A percentile compares a stretch with the other conserved stretches of the same genome.
Conservation (phyloP, 257 asterid genomes). For the Datura wrightii region DNA sequence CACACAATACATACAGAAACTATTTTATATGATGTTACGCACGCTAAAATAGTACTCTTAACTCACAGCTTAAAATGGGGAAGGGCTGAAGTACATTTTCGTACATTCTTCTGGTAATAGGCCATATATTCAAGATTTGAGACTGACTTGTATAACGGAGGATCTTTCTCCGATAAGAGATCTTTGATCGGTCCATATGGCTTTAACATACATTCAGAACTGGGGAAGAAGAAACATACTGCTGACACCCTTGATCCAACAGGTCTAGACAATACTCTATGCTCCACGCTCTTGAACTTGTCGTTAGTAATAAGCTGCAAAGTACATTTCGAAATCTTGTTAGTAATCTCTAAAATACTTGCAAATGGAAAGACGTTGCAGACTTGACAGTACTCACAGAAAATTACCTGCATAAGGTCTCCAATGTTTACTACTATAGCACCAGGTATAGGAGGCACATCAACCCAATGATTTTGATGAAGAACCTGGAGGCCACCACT, state of each 20-base stretch:
- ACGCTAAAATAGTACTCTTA: not conserved
- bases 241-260: conserved; percentile 62
- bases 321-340: not conserved
- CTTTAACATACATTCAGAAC: conserved; percentile 45
- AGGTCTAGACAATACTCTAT: conserved; percentile 59
- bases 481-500: conserved; percentile 78
- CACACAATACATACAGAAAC: not conserved
- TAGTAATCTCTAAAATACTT: not conserved
- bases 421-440: conserved; percentile 75
- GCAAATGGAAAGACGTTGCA: not conserved
- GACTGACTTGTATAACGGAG: conserved; percentile 59
- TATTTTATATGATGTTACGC: too few species aligned
- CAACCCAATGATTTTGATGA: conserved; percentile 59
- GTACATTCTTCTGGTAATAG: conserved; percentile 46
- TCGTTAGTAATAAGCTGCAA: conserved; percentile 66
- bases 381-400: not conserved
- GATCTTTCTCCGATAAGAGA: conserved; percentile 51
- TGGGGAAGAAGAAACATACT: conserved; percentile 71
- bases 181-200: conserved; percentile 59
- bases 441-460: conserved; percentile 70
- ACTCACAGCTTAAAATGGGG: conserved; percentile 45
- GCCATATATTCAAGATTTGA: conserved; percentile 55
- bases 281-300: conserved; percentile 79
- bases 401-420: conserved; percentile 69
- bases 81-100: conserved; percentile 50